Evolutionary conservation across 2,329 filamentous ascomycete genomes (phyloP).

Genomic region (Trichoderma gracile): DNA sequence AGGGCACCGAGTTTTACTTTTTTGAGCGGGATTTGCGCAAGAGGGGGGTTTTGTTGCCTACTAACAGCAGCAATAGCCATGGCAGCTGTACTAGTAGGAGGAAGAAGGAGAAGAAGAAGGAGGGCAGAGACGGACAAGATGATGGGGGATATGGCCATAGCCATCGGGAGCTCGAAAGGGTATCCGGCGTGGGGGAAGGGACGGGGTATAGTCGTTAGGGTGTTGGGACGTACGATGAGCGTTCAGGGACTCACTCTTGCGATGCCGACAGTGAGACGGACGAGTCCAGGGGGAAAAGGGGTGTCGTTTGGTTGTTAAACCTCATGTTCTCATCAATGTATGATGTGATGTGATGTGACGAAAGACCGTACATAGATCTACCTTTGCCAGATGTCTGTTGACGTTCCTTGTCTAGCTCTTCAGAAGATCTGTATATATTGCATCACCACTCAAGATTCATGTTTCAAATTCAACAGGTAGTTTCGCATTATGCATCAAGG

Average conservation of each 20-base stretch:
- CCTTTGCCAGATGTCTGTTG: no score
- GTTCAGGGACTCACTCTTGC: neutral
- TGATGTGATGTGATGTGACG: no score
- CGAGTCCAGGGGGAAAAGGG: neutral
- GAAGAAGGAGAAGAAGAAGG: neutral
- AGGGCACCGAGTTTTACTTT: constrained; percentile 30
- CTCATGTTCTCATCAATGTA: no score
- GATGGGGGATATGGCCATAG: neutral
- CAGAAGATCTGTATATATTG: neutral
- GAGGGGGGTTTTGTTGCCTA: neutral
- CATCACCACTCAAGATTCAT: neutral
- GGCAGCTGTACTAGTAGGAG: no score
- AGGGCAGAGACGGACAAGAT: neutral
- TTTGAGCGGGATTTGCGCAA: constrained; percentile 22
- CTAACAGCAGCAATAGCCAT: no score
- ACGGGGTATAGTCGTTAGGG: neutral
- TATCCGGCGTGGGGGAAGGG: neutral
- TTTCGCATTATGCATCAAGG: constrained; percentile 17
- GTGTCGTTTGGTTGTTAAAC: no score
- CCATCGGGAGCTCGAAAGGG: neutral
- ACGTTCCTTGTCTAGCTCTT: neutral
- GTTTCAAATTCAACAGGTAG: constrained; percentile 2
- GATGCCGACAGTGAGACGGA: neutral
- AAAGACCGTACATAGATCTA: no score
- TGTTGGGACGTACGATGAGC: neutral